These are phyloP conservation scores for Cytospora leucostoma DNA, from an alignment of 2,329 filamentous ascomycete genomes.

Conservation along the genomic window DNA sequence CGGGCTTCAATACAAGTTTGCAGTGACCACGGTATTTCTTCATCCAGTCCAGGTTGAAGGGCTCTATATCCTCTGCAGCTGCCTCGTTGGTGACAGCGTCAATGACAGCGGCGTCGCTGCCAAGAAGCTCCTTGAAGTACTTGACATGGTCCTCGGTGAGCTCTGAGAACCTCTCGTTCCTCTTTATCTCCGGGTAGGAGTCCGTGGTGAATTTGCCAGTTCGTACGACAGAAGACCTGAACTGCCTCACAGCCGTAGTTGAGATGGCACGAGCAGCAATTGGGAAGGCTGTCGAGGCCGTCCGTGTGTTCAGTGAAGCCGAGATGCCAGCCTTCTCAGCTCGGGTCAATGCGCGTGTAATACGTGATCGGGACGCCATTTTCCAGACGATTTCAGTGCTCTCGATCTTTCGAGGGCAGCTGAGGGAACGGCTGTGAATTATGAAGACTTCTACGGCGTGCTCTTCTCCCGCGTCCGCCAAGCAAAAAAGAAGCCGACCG, in stretches of 20 bases:
- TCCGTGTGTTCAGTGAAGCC: constrained; percentile 11
- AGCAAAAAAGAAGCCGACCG: not conserved
- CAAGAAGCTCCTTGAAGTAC: constrained; percentile 80
- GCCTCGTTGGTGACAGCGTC: constrained; percentile 77
- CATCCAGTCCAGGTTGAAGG: constrained; percentile 99
- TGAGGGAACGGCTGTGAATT: not conserved
- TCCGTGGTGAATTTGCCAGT: constrained; percentile 75
- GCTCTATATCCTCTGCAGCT: constrained; percentile 75
- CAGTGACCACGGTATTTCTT: constrained; percentile 94
- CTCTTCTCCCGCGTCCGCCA: not conserved
- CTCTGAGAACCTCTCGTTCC: constrained; percentile 73
- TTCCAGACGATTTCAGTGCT: constrained; percentile 5
- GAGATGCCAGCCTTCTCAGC: constrained; percentile 22
- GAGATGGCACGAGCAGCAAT: constrained; percentile 30
- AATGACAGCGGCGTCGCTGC: constrained; percentile 75
- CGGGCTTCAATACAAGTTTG: constrained; percentile 82
- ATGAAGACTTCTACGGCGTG: not conserved
- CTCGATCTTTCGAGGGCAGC: not conserved
- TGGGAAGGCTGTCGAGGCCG: constrained; percentile 17
- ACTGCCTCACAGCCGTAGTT: constrained; percentile 32
- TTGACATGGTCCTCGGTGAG: constrained; percentile 78
- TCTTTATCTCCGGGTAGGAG: constrained; percentile 79
- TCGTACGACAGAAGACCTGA: constrained; percentile 32
- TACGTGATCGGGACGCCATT: constrained; percentile 24
- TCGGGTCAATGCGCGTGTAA: constrained; percentile 22